Percentiles rank a stretch among this genome's conserved stretches.
phyloP scores from a whole-genome alignment of 768 basidiomycete species.

The Cystoderma amianthinum region DNA sequence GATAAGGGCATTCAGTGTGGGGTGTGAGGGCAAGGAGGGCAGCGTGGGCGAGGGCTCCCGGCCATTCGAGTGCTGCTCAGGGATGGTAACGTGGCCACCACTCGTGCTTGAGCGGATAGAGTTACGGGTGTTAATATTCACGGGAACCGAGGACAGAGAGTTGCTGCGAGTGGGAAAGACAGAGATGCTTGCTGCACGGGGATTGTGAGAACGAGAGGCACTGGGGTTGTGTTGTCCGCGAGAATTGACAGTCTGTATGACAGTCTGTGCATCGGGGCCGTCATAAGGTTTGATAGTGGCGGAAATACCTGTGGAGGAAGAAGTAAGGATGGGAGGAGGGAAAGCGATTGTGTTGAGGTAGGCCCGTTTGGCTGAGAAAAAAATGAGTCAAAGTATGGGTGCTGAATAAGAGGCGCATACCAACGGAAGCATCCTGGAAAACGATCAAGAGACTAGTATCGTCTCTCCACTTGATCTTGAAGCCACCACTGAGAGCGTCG shows the following conservation, averaged over 20 bases:
- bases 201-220: conserved; percentile 65
- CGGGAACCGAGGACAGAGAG: conserved; percentile 27
- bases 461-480: conserved; percentile 99
- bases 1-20: conserved; percentile 80
- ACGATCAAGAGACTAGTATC: conserved; percentile 95
- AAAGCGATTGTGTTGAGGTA: conserved; percentile 87
- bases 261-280: conserved; percentile 82
- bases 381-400: conserved; percentile 3
- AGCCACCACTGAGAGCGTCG: conserved; percentile 82
- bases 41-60: conserved; percentile 81
- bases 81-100: conserved; percentile 37
- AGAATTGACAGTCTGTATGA: conserved; percentile 80
- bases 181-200: conserved; percentile 62
- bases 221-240: conserved; percentile 57
- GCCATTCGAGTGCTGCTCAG: conserved; percentile 40
- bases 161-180: conserved; percentile 47
- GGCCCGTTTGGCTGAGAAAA: conserved; percentile 76
- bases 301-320: conserved; percentile 39
- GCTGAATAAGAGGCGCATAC: conserved; percentile 43
- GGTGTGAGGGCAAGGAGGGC: conserved; percentile 74
- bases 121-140: conserved; percentile 26
- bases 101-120: conserved; percentile 22
- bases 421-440: conserved; percentile 83
- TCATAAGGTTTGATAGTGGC: conserved; percentile 87
- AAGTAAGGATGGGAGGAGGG: conserved; percentile 66